Base-by-base conservation (phyloP, 2,329 filamentous ascomycete genomes). In the Sporothrix luriei region DNA sequence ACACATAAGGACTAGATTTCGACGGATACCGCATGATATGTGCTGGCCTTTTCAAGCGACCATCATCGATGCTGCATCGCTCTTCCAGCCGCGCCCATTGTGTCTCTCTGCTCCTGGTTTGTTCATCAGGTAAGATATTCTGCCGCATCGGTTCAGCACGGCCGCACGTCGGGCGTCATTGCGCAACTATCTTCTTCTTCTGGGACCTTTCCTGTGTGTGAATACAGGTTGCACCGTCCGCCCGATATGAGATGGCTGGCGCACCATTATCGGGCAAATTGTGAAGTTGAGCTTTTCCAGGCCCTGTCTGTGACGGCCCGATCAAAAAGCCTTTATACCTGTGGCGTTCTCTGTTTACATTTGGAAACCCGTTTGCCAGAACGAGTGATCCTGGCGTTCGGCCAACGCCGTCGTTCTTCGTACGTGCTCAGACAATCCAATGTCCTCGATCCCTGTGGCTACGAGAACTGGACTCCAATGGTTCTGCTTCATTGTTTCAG, bases 71-170 rank as follows among this genome's bases (percentile, higher is more conserved):
- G 26, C 61, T 64, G 24, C 24, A 19, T 38, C 29, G 33, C 16
- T 40, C 48, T 49, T 19, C 46, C 16, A n/a, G 21, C n/a, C 7
- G 9, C 19, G 19, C 16, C 48, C 48, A 19, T 49, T 19, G n/a
- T 21, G 48, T 16, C 51, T 54, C 51, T 54, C 51, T 54, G 49
- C 26, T 26, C 21, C 49, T 52, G 24, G 46, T 49, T 49, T 49
- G 9, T 65, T 14, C 19, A 51, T 24, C 19, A 24, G 46, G 62
- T 65, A 26, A 65, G 62, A 65, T 46, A 52, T 51, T 65, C 46
- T 46, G 46, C 46, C 19, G 59, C 24, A 13, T 21, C 40, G n/a
- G 24, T 11, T 49, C 24, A 21, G 33, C 24, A 14, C 21, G 49
- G 26, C 38, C 16, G 24, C 6, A 64, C 21, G 21, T n/a, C 6